Evolutionary conservation across 2,329 filamentous ascomycete genomes (phyloP).

Genomic region (Zymoseptoria brevis): DNA sequence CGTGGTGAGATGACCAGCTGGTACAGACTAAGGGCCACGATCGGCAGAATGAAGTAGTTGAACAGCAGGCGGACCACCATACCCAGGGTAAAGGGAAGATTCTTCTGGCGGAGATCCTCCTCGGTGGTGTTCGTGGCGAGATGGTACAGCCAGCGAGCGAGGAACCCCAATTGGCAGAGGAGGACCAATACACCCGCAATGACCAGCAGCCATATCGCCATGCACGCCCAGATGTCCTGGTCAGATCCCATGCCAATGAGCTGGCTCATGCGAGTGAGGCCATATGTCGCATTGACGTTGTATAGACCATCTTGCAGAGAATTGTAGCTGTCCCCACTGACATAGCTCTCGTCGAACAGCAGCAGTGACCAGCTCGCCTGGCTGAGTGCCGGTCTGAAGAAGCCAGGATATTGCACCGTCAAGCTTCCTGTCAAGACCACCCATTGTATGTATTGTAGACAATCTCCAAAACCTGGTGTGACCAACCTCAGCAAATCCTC

Average conservation of each 20-base stretch:
- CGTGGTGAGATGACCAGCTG: conserved; percentile 69
- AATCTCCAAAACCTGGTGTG: conserved; percentile 93
- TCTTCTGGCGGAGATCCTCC: conserved; percentile 84
- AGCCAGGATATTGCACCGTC: conserved; percentile 83
- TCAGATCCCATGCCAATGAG: conserved; percentile 69
- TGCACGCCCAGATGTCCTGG: conserved; percentile 84
- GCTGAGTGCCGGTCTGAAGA: conserved; percentile 84
- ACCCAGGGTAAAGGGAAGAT: conserved; percentile 65
- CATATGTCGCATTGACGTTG: conserved; percentile 66
- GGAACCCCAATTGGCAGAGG: conserved; percentile 69
- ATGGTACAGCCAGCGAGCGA: conserved; percentile 67
- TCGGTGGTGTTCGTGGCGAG: conserved; percentile 63
- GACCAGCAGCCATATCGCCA: conserved; percentile 82
- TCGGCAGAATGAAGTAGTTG: conserved; percentile 84
- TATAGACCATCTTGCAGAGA: conserved; percentile 82
- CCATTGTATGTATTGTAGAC: conserved; percentile 94
- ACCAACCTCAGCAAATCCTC: conserved; percentile 84
- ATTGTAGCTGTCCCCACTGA: conserved; percentile 57
- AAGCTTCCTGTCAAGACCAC: conserved; percentile 79
- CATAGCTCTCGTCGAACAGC: conserved; percentile 88
- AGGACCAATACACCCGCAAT: conserved; percentile 62
- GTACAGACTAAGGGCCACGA: conserved; percentile 80
- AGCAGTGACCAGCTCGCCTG: conserved; percentile 81
- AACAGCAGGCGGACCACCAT: conserved; percentile 69
- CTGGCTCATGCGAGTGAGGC: conserved; percentile 70